Evolutionary conservation across 495 filamentous ascomycete genomes (phyloP).

Genomic region (Penicillium steckii): DNA sequence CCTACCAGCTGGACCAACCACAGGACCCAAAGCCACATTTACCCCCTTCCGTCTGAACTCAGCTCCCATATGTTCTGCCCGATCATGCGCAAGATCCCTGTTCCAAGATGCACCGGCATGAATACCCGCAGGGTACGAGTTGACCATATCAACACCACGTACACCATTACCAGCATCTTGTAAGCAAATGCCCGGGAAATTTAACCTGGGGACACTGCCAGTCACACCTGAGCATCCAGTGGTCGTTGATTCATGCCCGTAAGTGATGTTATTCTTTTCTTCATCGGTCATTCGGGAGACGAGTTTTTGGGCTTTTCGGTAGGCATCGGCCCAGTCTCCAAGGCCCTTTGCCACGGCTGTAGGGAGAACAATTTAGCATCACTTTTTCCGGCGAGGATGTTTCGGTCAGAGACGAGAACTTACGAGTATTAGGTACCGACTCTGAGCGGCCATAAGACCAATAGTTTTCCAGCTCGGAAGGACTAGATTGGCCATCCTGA

Average conservation of each 20-base stretch:
- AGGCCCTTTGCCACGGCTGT: slow-evolving; percentile 44
- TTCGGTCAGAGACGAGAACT: not conserved
- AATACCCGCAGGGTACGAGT: not conserved
- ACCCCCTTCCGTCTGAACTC: slow-evolving; percentile 58
- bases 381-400: not conserved
- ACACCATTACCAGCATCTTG: slow-evolving; percentile 61
- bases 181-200: slow-evolving; percentile 62
- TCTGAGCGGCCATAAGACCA: slow-evolving; percentile 1
- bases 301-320: slow-evolving; percentile 48
- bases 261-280: slow-evolving; percentile 56
- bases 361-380: not conserved
- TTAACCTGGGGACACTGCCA: slow-evolving; percentile 48
- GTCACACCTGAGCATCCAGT: slow-evolving; percentile 60
- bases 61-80: slow-evolving; percentile 52
- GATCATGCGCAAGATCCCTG: slow-evolving; percentile 39
- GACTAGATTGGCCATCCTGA: not conserved
- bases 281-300: slow-evolving; percentile 57
- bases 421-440: not conserved
- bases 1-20: slow-evolving; percentile 70
- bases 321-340: slow-evolving; percentile 51
- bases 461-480: not conserved
- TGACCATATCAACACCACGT: not conserved
- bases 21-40: slow-evolving; percentile 58
- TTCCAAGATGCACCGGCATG: slow-evolving; percentile 29
- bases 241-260: slow-evolving; percentile 50